These are phyloP conservation scores for Phaeosphaeria sp. DNA, from an alignment of 2,329 filamentous ascomycete species.

Conservation along the genomic window DNA sequence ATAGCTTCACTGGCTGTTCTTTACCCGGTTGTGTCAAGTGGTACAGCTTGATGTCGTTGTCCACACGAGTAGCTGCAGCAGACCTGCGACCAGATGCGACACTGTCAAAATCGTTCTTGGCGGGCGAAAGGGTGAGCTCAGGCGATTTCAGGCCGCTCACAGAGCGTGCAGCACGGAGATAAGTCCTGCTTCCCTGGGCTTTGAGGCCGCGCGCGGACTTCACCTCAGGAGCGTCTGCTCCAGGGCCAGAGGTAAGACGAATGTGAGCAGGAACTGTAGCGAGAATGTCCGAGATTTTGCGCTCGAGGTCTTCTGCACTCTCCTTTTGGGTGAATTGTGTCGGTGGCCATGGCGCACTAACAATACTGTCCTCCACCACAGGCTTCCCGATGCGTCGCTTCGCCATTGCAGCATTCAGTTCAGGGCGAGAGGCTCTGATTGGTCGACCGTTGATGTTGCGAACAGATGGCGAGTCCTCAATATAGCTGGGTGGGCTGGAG, in stretches of 20 bases:
- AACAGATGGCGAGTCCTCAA: constrained; percentile 47
- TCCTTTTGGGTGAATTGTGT: constrained; percentile 41
- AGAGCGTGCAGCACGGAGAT: constrained; percentile 42
- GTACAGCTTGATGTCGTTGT: constrained; percentile 83
- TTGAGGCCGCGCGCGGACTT: constrained; percentile 35
- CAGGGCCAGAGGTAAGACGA: constrained; percentile 62
- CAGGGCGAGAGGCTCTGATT: constrained; percentile 42
- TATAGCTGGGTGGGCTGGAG: constrained; percentile 37
- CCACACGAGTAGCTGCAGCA: constrained; percentile 32
- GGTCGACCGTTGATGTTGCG: constrained; percentile 36
- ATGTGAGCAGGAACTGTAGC: constrained; percentile 81
- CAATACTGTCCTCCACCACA: constrained; percentile 48
- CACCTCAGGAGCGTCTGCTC: constrained; percentile 38
- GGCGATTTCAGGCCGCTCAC: constrained; percentile 42
- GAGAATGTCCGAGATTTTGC: constrained; percentile 81
- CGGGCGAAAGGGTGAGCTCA: constrained; percentile 47
- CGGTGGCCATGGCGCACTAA: constrained; percentile 43
- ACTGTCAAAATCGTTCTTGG: constrained; percentile 42
- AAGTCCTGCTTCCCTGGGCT: constrained; percentile 37
- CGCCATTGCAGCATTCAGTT: constrained; percentile 53
- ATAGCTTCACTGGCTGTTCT: constrained; percentile 90
- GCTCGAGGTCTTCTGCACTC: constrained; percentile 70
- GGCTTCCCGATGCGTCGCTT: constrained; percentile 45
- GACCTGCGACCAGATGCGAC: constrained; percentile 37
- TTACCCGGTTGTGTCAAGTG: constrained; percentile 85